Percentiles rank a stretch among this genome's conserved stretches.
These are phyloP conservation scores for Pluteus cervinus DNA, from an alignment of 768 basidiomycete species.

Conservation along the genomic window DNA sequence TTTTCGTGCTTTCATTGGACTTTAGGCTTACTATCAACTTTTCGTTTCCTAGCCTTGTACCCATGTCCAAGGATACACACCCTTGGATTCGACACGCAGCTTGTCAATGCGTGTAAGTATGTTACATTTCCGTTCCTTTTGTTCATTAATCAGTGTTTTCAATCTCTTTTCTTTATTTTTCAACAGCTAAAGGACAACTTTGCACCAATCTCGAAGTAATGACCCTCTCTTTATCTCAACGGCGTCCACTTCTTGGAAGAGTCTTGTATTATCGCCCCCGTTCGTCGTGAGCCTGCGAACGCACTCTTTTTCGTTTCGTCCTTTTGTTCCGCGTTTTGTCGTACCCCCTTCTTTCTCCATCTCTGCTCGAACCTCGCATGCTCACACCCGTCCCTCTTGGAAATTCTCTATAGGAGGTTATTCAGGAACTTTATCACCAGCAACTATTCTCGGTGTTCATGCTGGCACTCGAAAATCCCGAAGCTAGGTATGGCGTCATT, in stretches of 20 bases:
- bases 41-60: conserved; percentile 45
- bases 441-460: conserved; percentile 67
- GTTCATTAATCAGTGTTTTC: not conserved
- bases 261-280: not conserved
- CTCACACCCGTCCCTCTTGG: too few species aligned
- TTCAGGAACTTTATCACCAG: conserved; percentile 63
- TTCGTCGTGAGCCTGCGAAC: too few species aligned
- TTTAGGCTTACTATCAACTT: not conserved
- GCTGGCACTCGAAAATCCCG: conserved; percentile 66
- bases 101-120: conserved; percentile 76
- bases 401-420: conserved; percentile 54
- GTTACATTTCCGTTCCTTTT: not conserved
- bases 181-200: conserved; percentile 63
- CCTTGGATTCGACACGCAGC: conserved; percentile 72
- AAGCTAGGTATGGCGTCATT: conserved; percentile 45
- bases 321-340: too few species aligned
- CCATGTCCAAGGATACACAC: conserved; percentile 73
- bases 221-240: not conserved
- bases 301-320: too few species aligned
- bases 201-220: conserved; percentile 82
- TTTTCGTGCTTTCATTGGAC: conserved; percentile 4
- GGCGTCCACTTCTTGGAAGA: not conserved
- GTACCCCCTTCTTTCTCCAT: too few species aligned
- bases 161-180: conserved; percentile 8
- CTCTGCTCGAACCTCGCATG: too few species aligned